Evolutionary conservation across 2,329 filamentous ascomycete species (phyloP).

Genomic region (Tolypocladium capitatum): DNA sequence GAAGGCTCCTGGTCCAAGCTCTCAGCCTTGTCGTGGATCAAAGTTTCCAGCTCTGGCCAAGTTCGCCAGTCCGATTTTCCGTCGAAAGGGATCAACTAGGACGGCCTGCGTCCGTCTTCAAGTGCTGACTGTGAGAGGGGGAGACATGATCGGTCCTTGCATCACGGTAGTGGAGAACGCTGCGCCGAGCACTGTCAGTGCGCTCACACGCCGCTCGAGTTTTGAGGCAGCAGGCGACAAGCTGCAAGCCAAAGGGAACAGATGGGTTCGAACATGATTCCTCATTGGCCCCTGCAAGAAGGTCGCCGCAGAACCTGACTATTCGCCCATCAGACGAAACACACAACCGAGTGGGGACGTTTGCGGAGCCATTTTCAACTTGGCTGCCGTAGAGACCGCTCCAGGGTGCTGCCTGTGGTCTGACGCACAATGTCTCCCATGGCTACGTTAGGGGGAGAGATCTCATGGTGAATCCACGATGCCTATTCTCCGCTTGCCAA

Average conservation of each 20-base stretch:
- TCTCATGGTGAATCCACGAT: not conserved
- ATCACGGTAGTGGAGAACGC: too few species aligned
- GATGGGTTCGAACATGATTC: not conserved
- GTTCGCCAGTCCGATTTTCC: constrained; percentile 66
- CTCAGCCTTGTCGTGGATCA: constrained; percentile 62
- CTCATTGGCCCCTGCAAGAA: not conserved
- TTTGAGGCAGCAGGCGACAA: not conserved
- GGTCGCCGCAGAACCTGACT: too few species aligned
- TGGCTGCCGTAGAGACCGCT: not conserved
- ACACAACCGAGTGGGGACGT: not conserved
- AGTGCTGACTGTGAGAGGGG: not conserved
- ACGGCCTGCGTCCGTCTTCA: too few species aligned
- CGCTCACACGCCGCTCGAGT: not conserved
- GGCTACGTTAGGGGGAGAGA: not conserved
- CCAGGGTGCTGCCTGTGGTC: not conserved
- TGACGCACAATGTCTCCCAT: too few species aligned
- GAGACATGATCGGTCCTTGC: not conserved
- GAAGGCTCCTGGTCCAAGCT: constrained; percentile 75
- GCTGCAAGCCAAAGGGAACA: not conserved
- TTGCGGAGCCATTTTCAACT: not conserved
- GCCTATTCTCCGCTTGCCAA: not conserved
- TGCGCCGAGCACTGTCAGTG: not conserved
- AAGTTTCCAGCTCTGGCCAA: constrained; percentile 52
- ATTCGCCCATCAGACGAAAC: too few species aligned
- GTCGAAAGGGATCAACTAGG: constrained; percentile 30